phyloP scores from a whole-genome alignment of 2,329 filamentous ascomycete genomes.

The Aspergillus luchuensis region DNA sequence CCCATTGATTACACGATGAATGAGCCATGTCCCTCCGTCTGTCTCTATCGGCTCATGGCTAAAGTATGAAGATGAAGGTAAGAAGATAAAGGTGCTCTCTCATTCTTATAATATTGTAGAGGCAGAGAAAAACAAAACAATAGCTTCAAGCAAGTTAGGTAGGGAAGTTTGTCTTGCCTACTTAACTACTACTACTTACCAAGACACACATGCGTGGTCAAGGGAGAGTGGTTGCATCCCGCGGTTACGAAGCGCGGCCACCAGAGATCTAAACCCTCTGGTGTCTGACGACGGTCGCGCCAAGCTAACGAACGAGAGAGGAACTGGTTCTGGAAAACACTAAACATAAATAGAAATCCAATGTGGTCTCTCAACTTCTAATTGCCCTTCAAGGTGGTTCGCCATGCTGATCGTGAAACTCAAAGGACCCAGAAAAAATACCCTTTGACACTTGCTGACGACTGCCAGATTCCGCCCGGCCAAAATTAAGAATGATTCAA shows the following conservation, averaged over 20 bases:
- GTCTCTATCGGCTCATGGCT: not conserved
- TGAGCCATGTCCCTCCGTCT: not conserved
- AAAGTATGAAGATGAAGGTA: not conserved
- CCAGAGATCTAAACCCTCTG: not conserved
- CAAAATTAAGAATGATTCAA: not conserved
- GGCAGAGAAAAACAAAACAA: not conserved
- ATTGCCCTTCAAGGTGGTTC: not conserved
- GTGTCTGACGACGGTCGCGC: conserved; percentile 6
- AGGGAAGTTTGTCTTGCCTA: not conserved
- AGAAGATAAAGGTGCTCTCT: not conserved
- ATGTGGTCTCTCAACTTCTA: not conserved
- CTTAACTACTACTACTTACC: not conserved
- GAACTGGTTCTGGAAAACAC: conserved; percentile 4
- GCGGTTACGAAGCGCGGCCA: conserved; percentile 8
- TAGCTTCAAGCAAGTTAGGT: too few relatives aligned
- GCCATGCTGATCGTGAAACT: conserved; percentile 14
- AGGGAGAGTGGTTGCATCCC: conserved; percentile 3
- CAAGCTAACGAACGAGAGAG: conserved; percentile 6
- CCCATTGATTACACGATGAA: not conserved
- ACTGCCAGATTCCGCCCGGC: not conserved
- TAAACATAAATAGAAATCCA: conserved; percentile 8
- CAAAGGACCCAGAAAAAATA: not conserved
- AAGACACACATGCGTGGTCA: not conserved
- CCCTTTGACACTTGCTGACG: not conserved
- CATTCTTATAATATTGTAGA: not conserved